Percentiles rank a stretch among this genome's conserved stretches.
phyloP scores from a whole-genome alignment of 1,139 yeast genomes.

The Yamadazyma mexicana region DNA sequence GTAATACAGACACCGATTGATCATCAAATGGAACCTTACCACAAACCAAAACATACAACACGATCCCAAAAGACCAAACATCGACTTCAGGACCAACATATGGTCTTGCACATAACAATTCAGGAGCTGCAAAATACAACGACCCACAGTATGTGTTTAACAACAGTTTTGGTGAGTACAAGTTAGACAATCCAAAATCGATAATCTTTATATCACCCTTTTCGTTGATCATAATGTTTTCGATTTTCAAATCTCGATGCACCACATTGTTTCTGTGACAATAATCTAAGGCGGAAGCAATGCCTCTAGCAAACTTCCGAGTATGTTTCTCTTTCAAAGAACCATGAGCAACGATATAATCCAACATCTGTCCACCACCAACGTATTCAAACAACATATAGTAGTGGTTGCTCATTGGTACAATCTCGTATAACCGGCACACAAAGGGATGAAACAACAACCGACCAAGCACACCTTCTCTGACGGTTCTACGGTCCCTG shows the following conservation, averaged over 20 bases:
- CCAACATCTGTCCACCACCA: constrained; percentile 97
- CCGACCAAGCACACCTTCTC: constrained; percentile 94
- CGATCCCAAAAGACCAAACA: constrained; percentile 98
- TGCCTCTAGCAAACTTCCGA: constrained; percentile 93
- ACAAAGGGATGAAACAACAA: constrained; percentile 89
- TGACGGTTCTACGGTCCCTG: constrained; percentile 85
- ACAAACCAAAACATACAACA: constrained; percentile 87
- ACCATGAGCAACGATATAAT: constrained; percentile 96
- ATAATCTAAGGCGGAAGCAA: constrained; percentile 90
- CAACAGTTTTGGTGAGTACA: constrained; percentile 69
- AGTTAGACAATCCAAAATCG: constrained; percentile 92
- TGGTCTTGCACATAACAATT: constrained; percentile 86
- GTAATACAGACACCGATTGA: constrained; percentile 87
- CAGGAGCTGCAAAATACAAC: constrained; percentile 97
- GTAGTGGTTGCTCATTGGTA: constrained; percentile 94
- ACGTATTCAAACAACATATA: constrained; percentile 97
- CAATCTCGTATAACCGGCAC: constrained; percentile 89
- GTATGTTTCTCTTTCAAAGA: constrained; percentile 93
- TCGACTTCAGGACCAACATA: constrained; percentile 97
- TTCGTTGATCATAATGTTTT: constrained; percentile 90
- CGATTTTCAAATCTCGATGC: constrained; percentile 95
- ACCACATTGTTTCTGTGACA: constrained; percentile 93
- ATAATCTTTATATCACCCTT: constrained; percentile 93
- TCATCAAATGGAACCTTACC: constrained; percentile 99
- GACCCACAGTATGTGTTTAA: constrained; percentile 97